These are phyloP conservation scores for Raphanus hybrid DNA, from an alignment of 441 rosid genomes.

Conservation along the genomic window DNA sequence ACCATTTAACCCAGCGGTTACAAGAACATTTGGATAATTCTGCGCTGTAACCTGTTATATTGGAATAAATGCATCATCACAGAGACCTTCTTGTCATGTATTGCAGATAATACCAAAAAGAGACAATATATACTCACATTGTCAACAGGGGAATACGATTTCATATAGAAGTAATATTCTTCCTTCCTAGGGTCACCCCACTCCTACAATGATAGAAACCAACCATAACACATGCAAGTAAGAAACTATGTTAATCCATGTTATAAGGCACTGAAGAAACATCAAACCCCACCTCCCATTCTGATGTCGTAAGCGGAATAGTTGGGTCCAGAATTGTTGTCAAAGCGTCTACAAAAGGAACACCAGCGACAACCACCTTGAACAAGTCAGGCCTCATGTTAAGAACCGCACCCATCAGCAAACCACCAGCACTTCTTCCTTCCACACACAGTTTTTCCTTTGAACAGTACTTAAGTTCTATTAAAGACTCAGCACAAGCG, in stretches of 20 bases:
- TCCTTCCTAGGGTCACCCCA: conserved; percentile 97
- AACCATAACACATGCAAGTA: neutral
- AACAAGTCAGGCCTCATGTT: conserved; percentile 96
- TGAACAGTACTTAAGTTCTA: conserved; percentile 66
- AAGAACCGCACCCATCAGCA: conserved; percentile 89
- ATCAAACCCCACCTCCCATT: conserved; percentile 80
- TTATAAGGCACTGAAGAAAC: neutral
- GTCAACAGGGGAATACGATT: conserved; percentile 94
- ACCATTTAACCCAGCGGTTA: conserved; percentile 91
- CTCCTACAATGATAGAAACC: conserved; percentile 56
- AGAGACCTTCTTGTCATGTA: neutral
- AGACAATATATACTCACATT: conserved; percentile 55
- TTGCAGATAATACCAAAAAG: neutral
- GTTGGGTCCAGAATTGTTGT: conserved; percentile 97
- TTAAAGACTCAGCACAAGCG: conserved; percentile 75
- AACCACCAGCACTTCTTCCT: conserved; percentile 97
- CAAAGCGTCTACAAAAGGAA: conserved; percentile 92
- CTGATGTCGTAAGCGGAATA: conserved; percentile 90
- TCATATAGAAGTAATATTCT: conserved; percentile 87
- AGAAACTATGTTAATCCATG: neutral
- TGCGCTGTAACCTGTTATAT: conserved; percentile 67
- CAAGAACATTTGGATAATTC: conserved; percentile 78
- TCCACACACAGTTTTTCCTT: conserved; percentile 81
- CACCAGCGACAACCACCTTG: conserved; percentile 87
- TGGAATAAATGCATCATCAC: conserved; percentile 12